phyloP scores from a whole-genome alignment of 2,329 filamentous ascomycete species.

The Trichoderma breve region DNA sequence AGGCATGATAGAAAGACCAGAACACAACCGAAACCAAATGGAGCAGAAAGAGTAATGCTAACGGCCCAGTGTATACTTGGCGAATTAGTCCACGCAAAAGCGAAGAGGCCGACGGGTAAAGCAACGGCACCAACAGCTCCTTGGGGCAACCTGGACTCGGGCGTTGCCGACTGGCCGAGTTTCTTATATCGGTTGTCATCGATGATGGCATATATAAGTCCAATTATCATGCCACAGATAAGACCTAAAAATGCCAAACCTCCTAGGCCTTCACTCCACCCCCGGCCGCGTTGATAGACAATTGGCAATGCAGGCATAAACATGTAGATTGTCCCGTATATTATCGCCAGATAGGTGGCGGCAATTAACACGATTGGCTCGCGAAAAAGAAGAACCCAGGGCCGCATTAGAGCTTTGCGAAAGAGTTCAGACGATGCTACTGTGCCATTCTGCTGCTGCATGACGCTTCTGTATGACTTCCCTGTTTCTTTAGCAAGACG shows the following conservation, averaged over 20 bases:
- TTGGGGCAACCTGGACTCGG: background rate
- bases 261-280: constrained; percentile 51
- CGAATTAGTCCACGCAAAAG: background rate
- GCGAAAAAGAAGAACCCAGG: constrained; percentile 58
- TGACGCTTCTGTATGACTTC: background rate
- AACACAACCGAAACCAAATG: background rate
- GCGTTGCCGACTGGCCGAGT: background rate
- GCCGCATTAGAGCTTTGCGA: constrained; percentile 37
- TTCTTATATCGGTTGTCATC: background rate
- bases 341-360: constrained; percentile 56
- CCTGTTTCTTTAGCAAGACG: background rate
- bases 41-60: background rate
- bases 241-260: constrained; percentile 30
- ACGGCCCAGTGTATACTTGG: background rate
- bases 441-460: background rate
- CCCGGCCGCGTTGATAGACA: constrained; percentile 53
- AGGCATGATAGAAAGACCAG: background rate
- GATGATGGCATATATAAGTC: background rate
- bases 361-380: constrained; percentile 62
- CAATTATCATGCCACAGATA: background rate
- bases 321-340: constrained; percentile 49
- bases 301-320: constrained; percentile 50
- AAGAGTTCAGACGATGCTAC: background rate
- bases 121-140: background rate
- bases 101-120: background rate